Conservation (phyloP, 202 grass and related monocot genomes). For the Dendrocalamus latiflorus region DNA sequence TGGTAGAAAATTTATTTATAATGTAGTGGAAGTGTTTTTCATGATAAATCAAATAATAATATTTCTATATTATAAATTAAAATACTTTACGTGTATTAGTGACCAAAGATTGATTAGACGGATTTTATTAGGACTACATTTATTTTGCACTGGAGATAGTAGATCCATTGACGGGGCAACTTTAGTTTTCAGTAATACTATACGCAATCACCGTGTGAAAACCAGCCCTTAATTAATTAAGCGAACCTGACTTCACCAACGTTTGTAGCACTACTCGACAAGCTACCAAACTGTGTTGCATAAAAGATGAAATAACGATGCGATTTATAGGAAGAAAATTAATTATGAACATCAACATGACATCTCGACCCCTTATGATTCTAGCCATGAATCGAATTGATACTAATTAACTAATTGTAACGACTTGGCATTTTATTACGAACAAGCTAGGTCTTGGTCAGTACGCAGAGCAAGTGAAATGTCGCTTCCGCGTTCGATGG, state of each 20-base stretch:
- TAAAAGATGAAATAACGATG: background rate
- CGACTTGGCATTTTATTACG: background rate
- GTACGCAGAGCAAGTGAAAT: background rate
- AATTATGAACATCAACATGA: background rate
- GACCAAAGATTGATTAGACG: no score
- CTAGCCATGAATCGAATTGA: background rate
- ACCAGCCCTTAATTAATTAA: background rate
- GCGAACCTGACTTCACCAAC: no score
- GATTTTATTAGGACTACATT: no score
- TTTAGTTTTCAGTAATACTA: no score
- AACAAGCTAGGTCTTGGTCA: background rate
- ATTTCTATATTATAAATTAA: no score
- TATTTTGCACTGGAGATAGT: no score
- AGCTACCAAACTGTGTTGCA: background rate
- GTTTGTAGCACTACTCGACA: background rate
- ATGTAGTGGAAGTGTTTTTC: no score
- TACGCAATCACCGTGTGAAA: background rate
- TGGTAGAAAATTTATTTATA: no score
- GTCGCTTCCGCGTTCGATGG: background rate
- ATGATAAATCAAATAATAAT: no score
- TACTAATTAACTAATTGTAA: background rate
- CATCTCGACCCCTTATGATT: background rate
- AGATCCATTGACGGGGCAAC: no score
- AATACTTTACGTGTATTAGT: no score
- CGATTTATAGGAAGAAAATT: background rate